These are phyloP conservation scores for Pichia exigua DNA, from an alignment of 805 yeast species.

Conservation along the genomic window DNA sequence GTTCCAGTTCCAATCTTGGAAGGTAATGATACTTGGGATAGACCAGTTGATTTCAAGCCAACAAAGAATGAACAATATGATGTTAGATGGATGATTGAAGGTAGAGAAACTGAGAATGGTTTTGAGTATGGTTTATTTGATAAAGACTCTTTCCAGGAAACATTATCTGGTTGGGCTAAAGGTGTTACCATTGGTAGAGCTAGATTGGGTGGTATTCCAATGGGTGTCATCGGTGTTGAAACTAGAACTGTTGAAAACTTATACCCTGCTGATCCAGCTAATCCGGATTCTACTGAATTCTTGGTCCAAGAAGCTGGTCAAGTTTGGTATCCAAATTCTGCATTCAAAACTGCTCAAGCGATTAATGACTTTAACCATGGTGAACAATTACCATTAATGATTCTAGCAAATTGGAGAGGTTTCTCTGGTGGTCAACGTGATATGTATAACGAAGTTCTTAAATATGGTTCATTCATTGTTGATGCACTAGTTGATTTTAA, in stretches of 20 bases:
- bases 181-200: conserved; percentile 99
- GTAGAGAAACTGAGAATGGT: conserved; percentile 62
- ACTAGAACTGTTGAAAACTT: conserved; percentile 83
- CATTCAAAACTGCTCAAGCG: conserved; percentile 98
- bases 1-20: conserved; percentile 87
- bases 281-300: conserved; percentile 86
- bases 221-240: conserved; percentile 97
- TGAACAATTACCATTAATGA: conserved; percentile 95
- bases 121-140: conserved; percentile 90
- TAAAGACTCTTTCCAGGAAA: conserved; percentile 88
- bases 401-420: conserved; percentile 99
- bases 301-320: conserved; percentile 94
- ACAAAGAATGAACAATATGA: conserved; percentile 67
- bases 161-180: conserved; percentile 96
- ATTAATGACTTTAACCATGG: conserved; percentile 96
- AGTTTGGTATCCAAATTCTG: conserved; percentile 99
- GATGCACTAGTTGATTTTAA: conserved; percentile 94
- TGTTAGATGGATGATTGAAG: conserved; percentile 91
- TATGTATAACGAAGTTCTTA: conserved; percentile 97
- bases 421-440: conserved; percentile 99
- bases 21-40: conserved; percentile 83
- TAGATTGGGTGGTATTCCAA: conserved; percentile 96
- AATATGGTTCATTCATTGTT: conserved; percentile 94
- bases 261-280: conserved; percentile 97
- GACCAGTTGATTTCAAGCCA: conserved; percentile 81